Percentiles rank a stretch among this genome's conserved stretches.
phyloP scores from a whole-genome alignment of 2,329 filamentous ascomycete genomes.

The Aspergillus fumigatiaffinis region DNA sequence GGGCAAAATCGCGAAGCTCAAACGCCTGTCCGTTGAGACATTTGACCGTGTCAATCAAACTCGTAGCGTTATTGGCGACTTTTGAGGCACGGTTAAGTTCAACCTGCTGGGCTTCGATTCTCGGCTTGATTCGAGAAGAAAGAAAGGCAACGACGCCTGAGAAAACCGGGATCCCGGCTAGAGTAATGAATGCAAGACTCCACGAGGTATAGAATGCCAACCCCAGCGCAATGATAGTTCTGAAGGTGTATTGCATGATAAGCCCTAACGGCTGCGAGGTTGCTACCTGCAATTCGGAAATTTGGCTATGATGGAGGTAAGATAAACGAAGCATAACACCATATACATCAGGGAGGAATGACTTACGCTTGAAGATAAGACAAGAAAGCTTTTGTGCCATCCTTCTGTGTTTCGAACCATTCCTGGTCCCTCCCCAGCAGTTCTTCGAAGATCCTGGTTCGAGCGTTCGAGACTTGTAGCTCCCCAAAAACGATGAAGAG shows the following conservation, averaged over 20 bases:
- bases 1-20: slow-evolving; percentile 64
- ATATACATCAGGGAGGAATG: not conserved
- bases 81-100: slow-evolving; percentile 69
- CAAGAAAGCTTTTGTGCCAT: slow-evolving; percentile 69
- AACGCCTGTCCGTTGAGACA: slow-evolving; percentile 71
- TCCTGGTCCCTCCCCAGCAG: slow-evolving; percentile 69
- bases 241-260: slow-evolving; percentile 60
- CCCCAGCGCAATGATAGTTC: slow-evolving; percentile 60
- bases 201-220: slow-evolving; percentile 78
- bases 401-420: slow-evolving; percentile 74
- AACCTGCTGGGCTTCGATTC: slow-evolving; percentile 65
- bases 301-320: slow-evolving; percentile 55
- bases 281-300: slow-evolving; percentile 74
- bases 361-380: slow-evolving; percentile 69
- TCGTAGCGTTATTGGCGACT: slow-evolving; percentile 63
- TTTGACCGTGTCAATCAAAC: slow-evolving; percentile 80
- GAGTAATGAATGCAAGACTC: slow-evolving; percentile 75
- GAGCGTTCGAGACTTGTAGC: slow-evolving; percentile 65
- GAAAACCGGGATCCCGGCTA: slow-evolving; percentile 69
- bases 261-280: slow-evolving; percentile 76
- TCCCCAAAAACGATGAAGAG: slow-evolving; percentile 78
- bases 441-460: slow-evolving; percentile 61
- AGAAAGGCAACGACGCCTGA: slow-evolving; percentile 57
- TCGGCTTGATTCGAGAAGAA: slow-evolving; percentile 58
- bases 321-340: not conserved